Conservation (phyloP, 768 basidiomycete species). For the Postia placenta region DNA sequence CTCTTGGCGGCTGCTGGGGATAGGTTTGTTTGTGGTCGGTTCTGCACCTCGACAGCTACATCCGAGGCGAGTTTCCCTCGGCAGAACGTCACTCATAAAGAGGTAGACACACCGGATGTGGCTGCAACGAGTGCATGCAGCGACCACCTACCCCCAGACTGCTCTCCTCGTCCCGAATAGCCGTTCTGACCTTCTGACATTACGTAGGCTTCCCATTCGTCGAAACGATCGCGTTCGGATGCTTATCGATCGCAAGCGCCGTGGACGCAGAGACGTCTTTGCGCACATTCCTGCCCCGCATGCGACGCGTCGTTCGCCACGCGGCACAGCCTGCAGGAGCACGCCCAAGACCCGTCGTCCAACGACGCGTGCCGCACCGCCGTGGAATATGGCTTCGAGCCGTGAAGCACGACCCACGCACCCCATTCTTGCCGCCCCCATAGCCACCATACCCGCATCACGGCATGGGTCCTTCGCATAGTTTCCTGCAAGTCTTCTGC, state of each 20-base stretch:
- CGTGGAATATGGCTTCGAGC: conserved; percentile 71
- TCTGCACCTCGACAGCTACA: too few species aligned
- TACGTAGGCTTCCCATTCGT: conserved; percentile 42
- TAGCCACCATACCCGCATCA: conserved; percentile 1
- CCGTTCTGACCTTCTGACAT: conserved; percentile 4
- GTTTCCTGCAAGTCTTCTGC: not conserved
- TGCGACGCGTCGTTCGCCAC: conserved; percentile 65
- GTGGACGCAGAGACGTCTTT: conserved; percentile 32
- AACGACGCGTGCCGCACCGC: conserved; percentile 69
- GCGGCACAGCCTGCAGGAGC: conserved; percentile 51
- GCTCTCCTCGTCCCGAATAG: too few species aligned
- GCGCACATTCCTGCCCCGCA: conserved; percentile 63
- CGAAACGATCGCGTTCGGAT: conserved; percentile 51
- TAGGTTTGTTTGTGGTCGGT: too few species aligned
- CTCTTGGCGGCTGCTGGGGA: too few species aligned
- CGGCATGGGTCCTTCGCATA: conserved; percentile 3
- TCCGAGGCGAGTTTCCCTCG: too few species aligned
- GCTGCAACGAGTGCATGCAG: too few species aligned
- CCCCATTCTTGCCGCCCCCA: not conserved
- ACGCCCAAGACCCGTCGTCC: conserved; percentile 45
- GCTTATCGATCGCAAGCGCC: conserved; percentile 13
- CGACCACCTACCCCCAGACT: too few species aligned
- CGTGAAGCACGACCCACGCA: conserved; percentile 14
- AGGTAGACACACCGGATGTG: too few species aligned
- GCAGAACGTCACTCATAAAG: too few species aligned